A percentile compares a stretch with the other conserved stretches of the same genome.
phyloP scores from a whole-genome alignment of 75 land plant species.

The Picea sitchensis region DNA sequence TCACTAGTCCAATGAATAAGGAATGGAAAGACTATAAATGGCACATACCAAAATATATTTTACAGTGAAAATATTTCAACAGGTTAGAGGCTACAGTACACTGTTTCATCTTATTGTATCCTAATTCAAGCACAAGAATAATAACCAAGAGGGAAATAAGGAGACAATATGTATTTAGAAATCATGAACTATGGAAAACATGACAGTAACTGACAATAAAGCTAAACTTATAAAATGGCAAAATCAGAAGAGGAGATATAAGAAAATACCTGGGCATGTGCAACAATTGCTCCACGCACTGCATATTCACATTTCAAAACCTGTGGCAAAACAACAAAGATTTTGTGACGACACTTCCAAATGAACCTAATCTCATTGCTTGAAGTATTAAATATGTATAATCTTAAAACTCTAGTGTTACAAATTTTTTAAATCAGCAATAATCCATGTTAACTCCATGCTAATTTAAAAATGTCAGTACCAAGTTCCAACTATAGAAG shows the following conservation, averaged over 20 bases:
- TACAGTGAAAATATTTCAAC: not conserved
- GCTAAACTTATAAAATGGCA: not conserved
- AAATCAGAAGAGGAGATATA: not conserved
- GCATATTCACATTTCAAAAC: slow-evolving; percentile 92
- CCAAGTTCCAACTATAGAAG: not conserved
- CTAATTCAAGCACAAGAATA: not conserved
- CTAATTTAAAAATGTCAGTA: no score
- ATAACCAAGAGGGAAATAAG: not conserved
- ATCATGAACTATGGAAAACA: not conserved
- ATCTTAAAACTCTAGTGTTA: no score
- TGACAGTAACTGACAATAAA: not conserved
- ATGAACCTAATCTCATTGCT: not conserved
- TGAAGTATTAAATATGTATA: not conserved
- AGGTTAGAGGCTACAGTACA: not conserved
- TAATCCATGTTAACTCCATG: not conserved
- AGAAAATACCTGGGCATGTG: slow-evolving; percentile 74
- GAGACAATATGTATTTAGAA: not conserved
- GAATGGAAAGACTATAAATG: not conserved
- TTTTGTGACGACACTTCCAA: not conserved
- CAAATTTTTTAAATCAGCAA: no score
- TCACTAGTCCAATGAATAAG: not conserved
- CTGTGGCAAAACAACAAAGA: slow-evolving; percentile 33
- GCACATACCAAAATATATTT: not conserved
- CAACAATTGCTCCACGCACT: slow-evolving; percentile 95
- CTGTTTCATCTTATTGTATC: not conserved